These are phyloP conservation scores for Leccinum barrowsii DNA, from an alignment of 768 basidiomycete genomes.

Conservation along the genomic window DNA sequence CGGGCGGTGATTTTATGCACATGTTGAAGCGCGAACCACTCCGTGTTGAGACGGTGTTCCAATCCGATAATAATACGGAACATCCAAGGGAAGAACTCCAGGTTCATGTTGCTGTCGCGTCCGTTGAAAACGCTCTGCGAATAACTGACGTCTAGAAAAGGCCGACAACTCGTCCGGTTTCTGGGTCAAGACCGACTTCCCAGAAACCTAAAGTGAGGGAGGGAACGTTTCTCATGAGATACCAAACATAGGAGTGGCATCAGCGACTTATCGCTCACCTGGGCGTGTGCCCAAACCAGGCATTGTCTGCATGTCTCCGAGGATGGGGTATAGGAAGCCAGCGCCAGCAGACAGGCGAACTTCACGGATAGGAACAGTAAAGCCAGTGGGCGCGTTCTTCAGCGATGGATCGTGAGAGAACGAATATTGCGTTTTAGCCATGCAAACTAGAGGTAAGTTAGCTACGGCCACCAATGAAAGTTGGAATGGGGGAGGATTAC, in stretches of 20 bases:
- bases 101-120: constrained; percentile 6
- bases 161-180: constrained; percentile 80
- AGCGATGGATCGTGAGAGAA: constrained; percentile 92
- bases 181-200: constrained; percentile 81
- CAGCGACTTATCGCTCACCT: constrained; percentile 40
- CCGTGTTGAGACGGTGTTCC: constrained; percentile 38
- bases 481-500: constrained; percentile 24
- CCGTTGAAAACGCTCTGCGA: constrained; percentile 18
- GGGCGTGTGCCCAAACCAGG: constrained; percentile 92
- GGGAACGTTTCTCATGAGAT: constrained; percentile 10
- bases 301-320: constrained; percentile 99
- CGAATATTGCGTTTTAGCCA: constrained; percentile 98
- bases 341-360: constrained; percentile 90
- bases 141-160: constrained; percentile 56
- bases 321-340: constrained; percentile 91
- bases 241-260: background rate
- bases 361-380: constrained; percentile 87
- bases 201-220: constrained; percentile 62
- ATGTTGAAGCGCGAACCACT: constrained; percentile 40
- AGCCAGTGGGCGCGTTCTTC: constrained; percentile 89
- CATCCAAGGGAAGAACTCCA: constrained; percentile 20
- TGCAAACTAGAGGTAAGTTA: constrained; percentile 59
- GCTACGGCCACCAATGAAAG: too few relatives aligned
- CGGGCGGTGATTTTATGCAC: constrained; percentile 19
- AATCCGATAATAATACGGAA: constrained; percentile 9